These are phyloP conservation scores for Aspergillus luchuensis DNA, from an alignment of 2,329 filamentous ascomycete species.

Conservation along the genomic window DNA sequence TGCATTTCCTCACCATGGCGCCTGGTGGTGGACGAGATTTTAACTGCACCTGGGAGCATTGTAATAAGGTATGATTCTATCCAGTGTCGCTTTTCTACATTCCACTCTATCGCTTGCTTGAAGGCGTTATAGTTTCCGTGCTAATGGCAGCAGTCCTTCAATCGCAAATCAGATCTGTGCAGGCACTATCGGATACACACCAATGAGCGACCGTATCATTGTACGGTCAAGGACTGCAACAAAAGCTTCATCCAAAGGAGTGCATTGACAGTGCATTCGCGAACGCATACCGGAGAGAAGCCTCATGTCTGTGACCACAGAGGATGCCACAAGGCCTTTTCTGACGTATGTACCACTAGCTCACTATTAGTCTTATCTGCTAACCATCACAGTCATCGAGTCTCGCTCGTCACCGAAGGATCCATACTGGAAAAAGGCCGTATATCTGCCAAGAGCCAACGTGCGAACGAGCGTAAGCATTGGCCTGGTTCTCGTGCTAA, in stretches of 20 bases:
- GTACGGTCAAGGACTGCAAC: slow-evolving; percentile 47
- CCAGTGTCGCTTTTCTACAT: background rate
- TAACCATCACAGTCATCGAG: slow-evolving; percentile 38
- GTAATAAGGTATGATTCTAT: slow-evolving; percentile 44
- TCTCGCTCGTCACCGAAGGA: slow-evolving; percentile 44
- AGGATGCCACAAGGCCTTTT: slow-evolving; percentile 48
- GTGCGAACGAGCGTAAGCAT: slow-evolving; percentile 41
- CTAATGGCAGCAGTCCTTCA: slow-evolving; percentile 43
- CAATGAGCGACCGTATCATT: slow-evolving; percentile 52
- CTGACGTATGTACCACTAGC: slow-evolving; percentile 39
- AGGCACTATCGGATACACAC: slow-evolving; percentile 52
- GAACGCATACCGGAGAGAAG: slow-evolving; percentile 49
- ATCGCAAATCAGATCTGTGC: slow-evolving; percentile 52
- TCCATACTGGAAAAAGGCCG: slow-evolving; percentile 44
- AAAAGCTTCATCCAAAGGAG: slow-evolving; percentile 54
- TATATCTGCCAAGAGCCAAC: slow-evolving; percentile 45
- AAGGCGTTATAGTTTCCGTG: slow-evolving; percentile 3
- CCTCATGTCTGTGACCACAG: slow-evolving; percentile 47
- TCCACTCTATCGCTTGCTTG: background rate
- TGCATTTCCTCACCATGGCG: slow-evolving; percentile 34
- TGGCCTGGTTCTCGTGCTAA: background rate
- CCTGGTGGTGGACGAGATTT: slow-evolving; percentile 47
- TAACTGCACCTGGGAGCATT: slow-evolving; percentile 47
- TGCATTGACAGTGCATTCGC: slow-evolving; percentile 49
- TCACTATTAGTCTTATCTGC: background rate